These are phyloP conservation scores for Penicillium polonicum DNA, from an alignment of 2,329 filamentous ascomycete species.

Conservation along the genomic window DNA sequence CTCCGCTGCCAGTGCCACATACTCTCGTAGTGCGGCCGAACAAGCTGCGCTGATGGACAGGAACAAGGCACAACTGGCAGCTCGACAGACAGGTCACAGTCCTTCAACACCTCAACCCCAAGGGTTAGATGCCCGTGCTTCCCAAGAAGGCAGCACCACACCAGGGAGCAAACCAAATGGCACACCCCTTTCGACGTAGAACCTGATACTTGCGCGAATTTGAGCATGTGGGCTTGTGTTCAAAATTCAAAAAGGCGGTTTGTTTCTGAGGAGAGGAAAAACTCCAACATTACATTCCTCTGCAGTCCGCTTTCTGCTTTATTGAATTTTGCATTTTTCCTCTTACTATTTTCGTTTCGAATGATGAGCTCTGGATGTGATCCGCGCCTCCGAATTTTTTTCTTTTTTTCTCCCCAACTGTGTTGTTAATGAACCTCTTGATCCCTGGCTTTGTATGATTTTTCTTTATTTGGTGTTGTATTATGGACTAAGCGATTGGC, in stretches of 20 bases:
- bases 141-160: slow-evolving; percentile 38
- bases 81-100: slow-evolving; percentile 32
- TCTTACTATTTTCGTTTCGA: neutral
- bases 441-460: slow-evolving; percentile 16
- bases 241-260: slow-evolving; percentile 4
- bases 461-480: slow-evolving; percentile 17
- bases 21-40: slow-evolving; percentile 41
- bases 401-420: slow-evolving; percentile 12
- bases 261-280: neutral
- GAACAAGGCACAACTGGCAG: slow-evolving; percentile 39
- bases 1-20: slow-evolving; percentile 36
- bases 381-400: slow-evolving; percentile 1
- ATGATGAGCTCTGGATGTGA: neutral
- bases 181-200: slow-evolving; percentile 29
- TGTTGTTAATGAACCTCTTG: slow-evolving; percentile 22
- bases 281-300: neutral
- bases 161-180: slow-evolving; percentile 35
- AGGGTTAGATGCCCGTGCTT: slow-evolving; percentile 25
- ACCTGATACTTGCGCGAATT: neutral
- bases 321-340: neutral
- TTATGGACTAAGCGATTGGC: slow-evolving; percentile 26
- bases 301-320: neutral
- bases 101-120: slow-evolving; percentile 37
- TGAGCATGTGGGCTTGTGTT: neutral
- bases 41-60: slow-evolving; percentile 42